These are phyloP conservation scores for Diaporthe sp. DNA, from an alignment of 2,329 filamentous ascomycete species.

Conservation along the genomic window DNA sequence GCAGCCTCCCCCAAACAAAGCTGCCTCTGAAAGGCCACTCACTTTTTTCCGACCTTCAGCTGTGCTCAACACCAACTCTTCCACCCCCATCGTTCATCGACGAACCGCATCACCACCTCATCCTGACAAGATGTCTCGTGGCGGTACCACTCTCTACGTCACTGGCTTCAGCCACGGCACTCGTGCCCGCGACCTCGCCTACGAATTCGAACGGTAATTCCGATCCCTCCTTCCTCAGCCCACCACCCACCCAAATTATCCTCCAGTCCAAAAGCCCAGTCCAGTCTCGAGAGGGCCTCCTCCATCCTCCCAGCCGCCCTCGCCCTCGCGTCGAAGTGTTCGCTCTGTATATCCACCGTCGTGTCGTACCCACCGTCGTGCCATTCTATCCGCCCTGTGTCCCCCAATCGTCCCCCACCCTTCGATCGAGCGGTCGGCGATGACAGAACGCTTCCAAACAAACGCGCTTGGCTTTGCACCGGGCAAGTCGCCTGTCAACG, in stretches of 20 bases:
- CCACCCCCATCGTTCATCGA: constrained; percentile 27
- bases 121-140: constrained; percentile 81
- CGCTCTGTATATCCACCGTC: constrained; percentile 47
- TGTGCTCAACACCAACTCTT: constrained; percentile 9
- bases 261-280: constrained; percentile 26
- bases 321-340: constrained; percentile 46
- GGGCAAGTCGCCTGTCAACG: constrained; percentile 52
- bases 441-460: constrained; percentile 45
- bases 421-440: constrained; percentile 62
- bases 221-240: constrained; percentile 54
- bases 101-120: constrained; percentile 36
- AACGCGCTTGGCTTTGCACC: constrained; percentile 45
- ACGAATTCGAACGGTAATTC: constrained; percentile 99
- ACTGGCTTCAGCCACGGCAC: constrained; percentile 99
- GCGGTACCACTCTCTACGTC: constrained; percentile 95
- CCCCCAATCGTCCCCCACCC: constrained; percentile 52
- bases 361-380: constrained; percentile 43
- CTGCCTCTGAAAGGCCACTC: constrained; percentile 25
- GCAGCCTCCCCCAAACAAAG: constrained; percentile 24
- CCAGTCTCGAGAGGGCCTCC: constrained; percentile 37
- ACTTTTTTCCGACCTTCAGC: constrained; percentile 29
- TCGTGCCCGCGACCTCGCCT: constrained; percentile 98
- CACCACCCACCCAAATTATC: constrained; percentile 40
- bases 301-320: constrained; percentile 40
- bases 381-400: constrained; percentile 44